Evolutionary conservation across 306 rosid species (phyloP), one percentile per base, ranked within the genome.

Genomic region (Cicer bijugum): DNA sequence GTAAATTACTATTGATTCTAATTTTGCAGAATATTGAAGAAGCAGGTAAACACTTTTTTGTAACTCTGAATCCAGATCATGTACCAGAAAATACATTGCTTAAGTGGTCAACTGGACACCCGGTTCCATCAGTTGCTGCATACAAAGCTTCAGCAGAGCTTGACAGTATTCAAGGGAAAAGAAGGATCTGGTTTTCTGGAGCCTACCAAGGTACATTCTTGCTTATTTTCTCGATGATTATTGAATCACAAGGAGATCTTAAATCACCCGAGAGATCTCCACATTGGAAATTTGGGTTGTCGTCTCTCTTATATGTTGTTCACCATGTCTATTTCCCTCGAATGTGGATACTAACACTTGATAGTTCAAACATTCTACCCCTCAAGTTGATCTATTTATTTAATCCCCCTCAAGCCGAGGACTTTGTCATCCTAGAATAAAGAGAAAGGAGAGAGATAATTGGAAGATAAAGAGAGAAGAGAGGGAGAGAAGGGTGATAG

Each of bases 171-270:
- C 97, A 94, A 89, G 98, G 98, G 43, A 89, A 85, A 60, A 85
- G 98, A 86, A 80, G 89, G 76, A 85, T 94, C 51, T 94, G 98
- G 98, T 94, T 89, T 80, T 88, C 88, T 75, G 98, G 97, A 35
- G 96, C 96, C 44, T 94, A 91, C 77, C 94, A 83, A 60, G 97
- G 97, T 91, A 72, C 69, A 81, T 10, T 81, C 58, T 39, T 81
- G 46, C 78, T 69, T 68, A 50, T 19, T 42, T 5, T 60, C 69
- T 59, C 50, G 46, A 66, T 53, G 4, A 17, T 15, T 53, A 11
- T 53, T 8, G 33, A 12, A 3, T 53, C 12, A 19, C 6, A 12
- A 53, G 5, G 6, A 12, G 35, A 50, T 7, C 56, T 8, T 14
- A 50, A 28, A 28, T 28, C 33, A 50, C 56, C 19, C 1, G 9